Evolutionary conservation across 257 asterid species (phyloP).

Genomic region (Jacaranda copaia): DNA sequence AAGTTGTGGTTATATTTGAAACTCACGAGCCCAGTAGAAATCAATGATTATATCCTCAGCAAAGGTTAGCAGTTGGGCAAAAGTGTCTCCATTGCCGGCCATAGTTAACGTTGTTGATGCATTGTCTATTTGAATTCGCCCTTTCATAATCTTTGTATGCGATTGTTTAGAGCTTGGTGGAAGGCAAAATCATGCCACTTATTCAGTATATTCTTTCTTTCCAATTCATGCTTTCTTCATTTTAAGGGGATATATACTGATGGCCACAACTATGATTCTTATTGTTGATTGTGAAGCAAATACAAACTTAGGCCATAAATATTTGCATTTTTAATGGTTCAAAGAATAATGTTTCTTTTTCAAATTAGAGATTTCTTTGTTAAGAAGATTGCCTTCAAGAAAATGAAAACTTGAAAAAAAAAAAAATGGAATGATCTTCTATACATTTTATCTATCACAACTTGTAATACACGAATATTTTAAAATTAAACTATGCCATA

Average conservation of each 20-base stretch:
- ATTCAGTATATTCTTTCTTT: not conserved
- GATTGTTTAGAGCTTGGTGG: constrained; percentile 36
- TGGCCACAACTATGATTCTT: not conserved
- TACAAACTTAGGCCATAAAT: not conserved
- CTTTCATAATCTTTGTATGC: not conserved
- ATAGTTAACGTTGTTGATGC: not conserved
- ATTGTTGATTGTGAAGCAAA: not conserved
- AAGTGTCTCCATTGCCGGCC: not conserved
- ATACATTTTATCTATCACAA: too few species aligned
- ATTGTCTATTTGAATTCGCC: not conserved
- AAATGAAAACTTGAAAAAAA: not conserved
- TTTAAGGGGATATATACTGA: not conserved
- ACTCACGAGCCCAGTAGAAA: not conserved
- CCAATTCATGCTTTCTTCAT: not conserved
- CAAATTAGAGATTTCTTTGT: not conserved
- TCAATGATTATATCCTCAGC: constrained; percentile 3
- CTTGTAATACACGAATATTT: too few species aligned
- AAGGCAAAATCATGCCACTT: constrained; percentile 44
- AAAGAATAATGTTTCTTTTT: not conserved
- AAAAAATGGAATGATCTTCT: too few species aligned
- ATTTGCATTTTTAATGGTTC: not conserved
- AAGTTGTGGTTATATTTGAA: not conserved
- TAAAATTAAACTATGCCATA: too few species aligned
- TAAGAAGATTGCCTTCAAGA: not conserved
- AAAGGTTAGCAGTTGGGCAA: not conserved